Conservation (phyloP, 225 moss, liverwort and hornwort genomes). For the Rhytidiadelphus loreus region DNA sequence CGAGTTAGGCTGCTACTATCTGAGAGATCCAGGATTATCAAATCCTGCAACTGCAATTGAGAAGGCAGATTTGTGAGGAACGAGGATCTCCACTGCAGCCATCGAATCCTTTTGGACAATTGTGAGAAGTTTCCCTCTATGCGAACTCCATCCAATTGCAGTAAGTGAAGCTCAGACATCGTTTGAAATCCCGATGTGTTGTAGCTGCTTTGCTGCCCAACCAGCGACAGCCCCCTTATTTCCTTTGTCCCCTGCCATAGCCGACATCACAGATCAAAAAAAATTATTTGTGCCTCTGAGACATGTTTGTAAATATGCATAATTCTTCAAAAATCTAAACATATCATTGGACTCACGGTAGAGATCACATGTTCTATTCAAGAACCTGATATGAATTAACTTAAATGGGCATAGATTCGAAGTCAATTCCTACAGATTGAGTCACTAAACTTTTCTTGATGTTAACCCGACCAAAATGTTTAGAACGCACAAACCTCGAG, state of each 20-base stretch:
- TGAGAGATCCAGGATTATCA: constrained; percentile 15
- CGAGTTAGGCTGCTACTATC: not conserved
- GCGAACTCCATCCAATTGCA: constrained; percentile 8
- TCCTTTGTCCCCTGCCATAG: constrained; percentile 1
- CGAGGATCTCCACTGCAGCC: constrained; percentile 17
- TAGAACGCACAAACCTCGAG: not conserved
- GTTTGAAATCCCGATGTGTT: not conserved
- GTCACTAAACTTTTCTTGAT: not conserved
- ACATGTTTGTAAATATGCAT: not conserved
- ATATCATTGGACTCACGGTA: not conserved
- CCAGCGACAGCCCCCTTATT: constrained; percentile 3
- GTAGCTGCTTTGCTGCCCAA: not conserved
- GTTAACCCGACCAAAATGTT: not conserved
- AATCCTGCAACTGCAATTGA: not conserved
- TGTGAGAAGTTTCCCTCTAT: constrained; percentile 9
- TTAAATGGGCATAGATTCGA: not conserved
- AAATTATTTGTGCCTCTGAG: not conserved
- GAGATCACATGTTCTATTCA: not conserved
- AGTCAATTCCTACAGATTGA: not conserved
- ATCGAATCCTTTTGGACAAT: not conserved
- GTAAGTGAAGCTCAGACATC: constrained; percentile 8
- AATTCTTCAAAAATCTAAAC: not conserved
- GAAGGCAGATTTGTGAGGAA: not conserved
- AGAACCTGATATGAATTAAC: no score
- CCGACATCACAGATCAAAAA: not conserved